Conservation (phyloP, 1,139 yeast genomes). For the Saccharomyces hybrid region DNA sequence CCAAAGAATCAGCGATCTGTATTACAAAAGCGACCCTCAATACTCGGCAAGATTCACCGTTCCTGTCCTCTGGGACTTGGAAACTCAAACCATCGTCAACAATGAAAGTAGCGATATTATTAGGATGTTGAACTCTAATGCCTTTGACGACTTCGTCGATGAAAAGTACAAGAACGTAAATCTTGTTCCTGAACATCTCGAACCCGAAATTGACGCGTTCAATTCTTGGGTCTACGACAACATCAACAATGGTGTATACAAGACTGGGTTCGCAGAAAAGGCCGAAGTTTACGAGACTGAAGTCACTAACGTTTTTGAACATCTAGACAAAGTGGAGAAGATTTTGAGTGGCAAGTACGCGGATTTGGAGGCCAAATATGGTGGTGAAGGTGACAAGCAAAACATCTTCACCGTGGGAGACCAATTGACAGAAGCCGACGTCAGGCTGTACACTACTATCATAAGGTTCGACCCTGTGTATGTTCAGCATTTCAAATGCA, state of each 20-base stretch:
- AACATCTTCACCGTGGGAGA: conserved; percentile 45
- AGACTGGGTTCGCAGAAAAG: conserved; percentile 79
- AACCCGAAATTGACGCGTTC: conserved; percentile 58
- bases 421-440: conserved; percentile 78
- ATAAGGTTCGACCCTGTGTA: conserved; percentile 86
- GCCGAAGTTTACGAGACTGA: conserved; percentile 78
- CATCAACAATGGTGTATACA: conserved; percentile 92
- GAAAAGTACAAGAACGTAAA: conserved; percentile 46
- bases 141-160: conserved; percentile 47
- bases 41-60: conserved; percentile 82
- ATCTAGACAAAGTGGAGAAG: conserved; percentile 68
- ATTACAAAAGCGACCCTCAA: conserved; percentile 65
- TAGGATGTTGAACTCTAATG: conserved; percentile 63
- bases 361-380: conserved; percentile 30
- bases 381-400: conserved; percentile 13
- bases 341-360: conserved; percentile 44
- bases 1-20: conserved; percentile 57
- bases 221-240: conserved; percentile 80
- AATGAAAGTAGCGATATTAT: conserved; percentile 87
- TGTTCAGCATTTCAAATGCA: conserved; percentile 92
- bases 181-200: conserved; percentile 52
- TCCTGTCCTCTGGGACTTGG: conserved; percentile 87
- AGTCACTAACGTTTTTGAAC: conserved; percentile 55
- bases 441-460: conserved; percentile 75
- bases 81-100: conserved; percentile 72